Evolutionary conservation across 2,329 filamentous ascomycete species (phyloP), one percentile per base, ranked within the genome.

Genomic region (Fusarium vanettenii): DNA sequence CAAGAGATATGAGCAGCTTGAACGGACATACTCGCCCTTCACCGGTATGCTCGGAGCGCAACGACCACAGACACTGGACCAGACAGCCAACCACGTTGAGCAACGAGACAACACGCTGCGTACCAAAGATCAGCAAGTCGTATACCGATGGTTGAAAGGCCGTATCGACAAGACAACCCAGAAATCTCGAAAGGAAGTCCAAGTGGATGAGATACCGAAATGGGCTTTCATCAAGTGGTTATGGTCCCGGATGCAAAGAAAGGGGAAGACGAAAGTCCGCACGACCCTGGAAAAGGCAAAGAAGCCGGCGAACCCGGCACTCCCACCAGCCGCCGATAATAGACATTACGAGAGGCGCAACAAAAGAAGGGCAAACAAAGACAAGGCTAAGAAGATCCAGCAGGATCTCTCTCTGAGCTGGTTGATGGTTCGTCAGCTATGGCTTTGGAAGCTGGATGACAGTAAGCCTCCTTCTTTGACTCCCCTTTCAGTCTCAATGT

Each of bases 371-470:
- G 37, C 29, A 18, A 60, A 60, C 35, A n/a, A 39, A 16, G 56
- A 27, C 35, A 41, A n/a, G 22, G 56, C 56, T 20, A 56, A 35
- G 8, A 56, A 35, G 31, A 60, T 60, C 18, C 56, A 39, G 10
- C 56, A 60, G 6, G 35, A 41, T 14, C 6, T 27, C 2, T 27
- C 29, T 41, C 16, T 39, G 6, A 60, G 37, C 5, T 60, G 56
- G 56, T 14, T 60, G 25, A 60, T 60, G 56, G 56, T 60, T 20
- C 35, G 56, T 20, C 35, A 60, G 16, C 25, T 60, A 3, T 60
- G 56, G 56, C 35, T 60, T 11, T 60, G 35, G 35, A 60, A 39
- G 9, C 10, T 60, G 4, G 35, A 39, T 29, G 35, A 60, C 6
- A 35, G 56, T 60, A 29, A 16, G 56, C 2, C 4, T 27, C 6